Evolutionary conservation across 202 grass and related monocot species (phyloP), one percentile per base, ranked within the genome.

Genomic region (Digitaria exilis): DNA sequence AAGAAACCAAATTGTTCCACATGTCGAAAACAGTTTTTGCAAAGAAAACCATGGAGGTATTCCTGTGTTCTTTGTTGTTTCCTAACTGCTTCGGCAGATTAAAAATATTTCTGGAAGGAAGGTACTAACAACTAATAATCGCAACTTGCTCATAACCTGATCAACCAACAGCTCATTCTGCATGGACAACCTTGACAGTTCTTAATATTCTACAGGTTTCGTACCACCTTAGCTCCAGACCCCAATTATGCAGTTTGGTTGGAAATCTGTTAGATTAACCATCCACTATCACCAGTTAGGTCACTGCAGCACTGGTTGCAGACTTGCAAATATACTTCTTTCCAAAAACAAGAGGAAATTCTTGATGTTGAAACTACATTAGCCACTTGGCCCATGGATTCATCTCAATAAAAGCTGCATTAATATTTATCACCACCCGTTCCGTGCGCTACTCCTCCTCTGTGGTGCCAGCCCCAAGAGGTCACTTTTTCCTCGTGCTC

Each of bases 101-200:
- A 75, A 84, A n/a, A 72, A 59, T 72, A 75, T 73, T 39, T 50
- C 56, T 54, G 32, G 54, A 80, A 76, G 82, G 77, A 67, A 3
- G 72, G 73, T 81, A 71, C 77, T 43, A 82, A 61, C 68, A 65
- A 77, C 77, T 51, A 77, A 60, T 21, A 79, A 67, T 62, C 51
- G 26, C 73, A 41, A 67, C 14, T 70, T 82, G 83, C 24, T 59
- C 72, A 49, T 48, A 72, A 86, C 65, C 73, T 82, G 29, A 82
- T 51, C 66, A 82, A 66, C 82, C 24, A 60, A 82, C 73, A 78
- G 88, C 59, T 86, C 58, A 86, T 89, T 82, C 41, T 69, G 67
- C 79, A 86, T 52, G 26, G 30, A 67, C 30, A 89, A 51, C 24
- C 31, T 73, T 31, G 37, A 49, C 55, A 78, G 30, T 58, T 73